These are phyloP conservation scores for Apiospora marii DNA, from an alignment of 2,329 filamentous ascomycete genomes.

Conservation along the genomic window DNA sequence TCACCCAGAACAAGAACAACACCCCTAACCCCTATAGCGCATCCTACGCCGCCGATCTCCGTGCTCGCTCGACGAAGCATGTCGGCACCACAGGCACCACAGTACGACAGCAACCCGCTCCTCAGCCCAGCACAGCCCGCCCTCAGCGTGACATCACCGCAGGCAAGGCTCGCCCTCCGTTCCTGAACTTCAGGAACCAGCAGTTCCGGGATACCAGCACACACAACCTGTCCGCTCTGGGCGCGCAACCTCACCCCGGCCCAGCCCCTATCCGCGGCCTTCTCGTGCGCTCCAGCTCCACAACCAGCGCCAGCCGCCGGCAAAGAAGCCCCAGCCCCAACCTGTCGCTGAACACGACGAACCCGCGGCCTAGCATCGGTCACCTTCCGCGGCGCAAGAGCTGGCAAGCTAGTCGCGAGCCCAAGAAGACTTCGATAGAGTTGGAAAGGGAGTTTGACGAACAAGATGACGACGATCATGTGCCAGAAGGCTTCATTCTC, in stretches of 20 bases:
- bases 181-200: slow-evolving; percentile 52
- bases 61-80: slow-evolving; percentile 43
- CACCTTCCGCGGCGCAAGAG: slow-evolving; percentile 64
- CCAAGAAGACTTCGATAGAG: slow-evolving; percentile 71
- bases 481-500: slow-evolving; percentile 80
- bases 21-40: slow-evolving; percentile 58
- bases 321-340: slow-evolving; percentile 62
- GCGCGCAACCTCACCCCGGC: slow-evolving; percentile 39
- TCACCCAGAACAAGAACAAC: slow-evolving; percentile 44
- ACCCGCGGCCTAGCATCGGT: slow-evolving; percentile 49
- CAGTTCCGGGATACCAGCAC: slow-evolving; percentile 56
- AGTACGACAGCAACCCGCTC: not conserved
- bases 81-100: slow-evolving; percentile 33
- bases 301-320: slow-evolving; percentile 48
- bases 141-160: slow-evolving; percentile 44
- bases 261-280: slow-evolving; percentile 45
- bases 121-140: slow-evolving; percentile 29
- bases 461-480: slow-evolving; percentile 74
- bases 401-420: slow-evolving; percentile 72
- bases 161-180: slow-evolving; percentile 49
- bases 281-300: slow-evolving; percentile 49
- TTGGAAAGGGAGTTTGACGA: slow-evolving; percentile 80
- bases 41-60: slow-evolving; percentile 53
- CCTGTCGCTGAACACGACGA: slow-evolving; percentile 47
- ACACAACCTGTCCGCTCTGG: slow-evolving; percentile 44